Evolutionary conservation across 2,329 filamentous ascomycete species (phyloP), one percentile per base, ranked within the genome.

Genomic region (Fusarium redolens): DNA sequence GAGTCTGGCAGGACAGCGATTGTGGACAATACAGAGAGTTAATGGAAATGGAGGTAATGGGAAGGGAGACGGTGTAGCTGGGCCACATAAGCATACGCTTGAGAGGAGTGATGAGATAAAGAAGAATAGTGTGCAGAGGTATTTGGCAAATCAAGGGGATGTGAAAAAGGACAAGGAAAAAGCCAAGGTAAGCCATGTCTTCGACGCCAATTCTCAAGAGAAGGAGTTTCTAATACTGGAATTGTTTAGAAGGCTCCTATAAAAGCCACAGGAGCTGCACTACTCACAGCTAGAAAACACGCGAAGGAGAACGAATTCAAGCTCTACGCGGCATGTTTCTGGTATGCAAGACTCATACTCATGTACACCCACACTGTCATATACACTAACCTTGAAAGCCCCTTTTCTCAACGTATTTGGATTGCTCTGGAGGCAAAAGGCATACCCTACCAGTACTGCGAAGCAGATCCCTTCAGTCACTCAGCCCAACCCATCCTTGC

Each of bases 321-420:
- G 81, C 85, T 97, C 4, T 97, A 92, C 79, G 93, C 93, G 33
- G 92, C 92, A 75, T 95, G 93, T 79, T 96, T 95, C 81, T 97
- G 94, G 93, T 94, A 84, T 93, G 83, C 30, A 56, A n/a, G 35
- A 35, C 30, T 35, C 30, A 25, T 55, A 38, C 12, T 28, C 10
- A 30, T 18, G 13, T 11, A 9, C 17, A 31, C n/a, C 13, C 22
- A 2, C 5, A 15, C 10, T 28, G 14, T 4, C 22, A 33, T 8
- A 25, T 17, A 74, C 60, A 59, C 38, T 60, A 37, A 68, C 58
- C 60, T 8, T 14, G 10, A 18, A 48, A 93, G 92, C 78, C 94
- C 94, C 31, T 96, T 96, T 79, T 94, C 94, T 3, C 94, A 97
- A 79, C 90, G 94, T 22, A 92, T 96, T 31, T 97, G 94, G 94